Percentiles rank a stretch among this genome's conserved stretches.
phyloP scores from a whole-genome alignment of 2,329 filamentous ascomycete species.

The Amylocarpus encephaloides region DNA sequence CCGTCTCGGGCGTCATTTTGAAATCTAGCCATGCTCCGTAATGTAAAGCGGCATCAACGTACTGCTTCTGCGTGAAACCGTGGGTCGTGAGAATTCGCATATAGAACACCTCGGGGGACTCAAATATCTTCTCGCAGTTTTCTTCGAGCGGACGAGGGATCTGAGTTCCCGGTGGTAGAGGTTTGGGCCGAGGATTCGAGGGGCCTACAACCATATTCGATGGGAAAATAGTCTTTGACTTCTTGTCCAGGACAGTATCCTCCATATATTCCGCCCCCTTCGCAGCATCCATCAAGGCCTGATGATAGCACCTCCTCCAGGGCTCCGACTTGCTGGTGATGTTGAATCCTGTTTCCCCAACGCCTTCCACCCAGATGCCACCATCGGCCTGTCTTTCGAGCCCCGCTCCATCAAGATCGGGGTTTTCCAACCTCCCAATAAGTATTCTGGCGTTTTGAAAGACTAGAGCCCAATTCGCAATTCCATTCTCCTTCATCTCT shows the following conservation, averaged over 20 bases:
- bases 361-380: slow-evolving; percentile 46
- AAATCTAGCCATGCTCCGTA: slow-evolving; percentile 83
- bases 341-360: slow-evolving; percentile 41
- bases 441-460: slow-evolving; percentile 54
- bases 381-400: slow-evolving; percentile 47
- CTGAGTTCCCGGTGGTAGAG: slow-evolving; percentile 55
- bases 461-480: slow-evolving; percentile 59
- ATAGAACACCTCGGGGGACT: slow-evolving; percentile 70
- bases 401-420: slow-evolving; percentile 59
- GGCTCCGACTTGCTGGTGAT: slow-evolving; percentile 61
- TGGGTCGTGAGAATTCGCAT: slow-evolving; percentile 72
- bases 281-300: slow-evolving; percentile 71
- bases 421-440: slow-evolving; percentile 63
- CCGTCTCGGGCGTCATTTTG: slow-evolving; percentile 59
- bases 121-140: slow-evolving; percentile 64
- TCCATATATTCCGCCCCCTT: slow-evolving; percentile 75
- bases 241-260: slow-evolving; percentile 66
- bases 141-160: slow-evolving; percentile 63
- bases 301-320: slow-evolving; percentile 82
- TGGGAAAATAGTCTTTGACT: slow-evolving; percentile 60
- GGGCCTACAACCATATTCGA: slow-evolving; percentile 71
- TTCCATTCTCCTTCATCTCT: slow-evolving; percentile 10
- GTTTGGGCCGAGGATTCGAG: slow-evolving; percentile 73
- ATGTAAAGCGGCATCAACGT: slow-evolving; percentile 71
- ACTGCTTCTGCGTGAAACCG: slow-evolving; percentile 73